Base-by-base conservation (phyloP, 1,284 basidiomycete species). In the Malassezia equina region DNA sequence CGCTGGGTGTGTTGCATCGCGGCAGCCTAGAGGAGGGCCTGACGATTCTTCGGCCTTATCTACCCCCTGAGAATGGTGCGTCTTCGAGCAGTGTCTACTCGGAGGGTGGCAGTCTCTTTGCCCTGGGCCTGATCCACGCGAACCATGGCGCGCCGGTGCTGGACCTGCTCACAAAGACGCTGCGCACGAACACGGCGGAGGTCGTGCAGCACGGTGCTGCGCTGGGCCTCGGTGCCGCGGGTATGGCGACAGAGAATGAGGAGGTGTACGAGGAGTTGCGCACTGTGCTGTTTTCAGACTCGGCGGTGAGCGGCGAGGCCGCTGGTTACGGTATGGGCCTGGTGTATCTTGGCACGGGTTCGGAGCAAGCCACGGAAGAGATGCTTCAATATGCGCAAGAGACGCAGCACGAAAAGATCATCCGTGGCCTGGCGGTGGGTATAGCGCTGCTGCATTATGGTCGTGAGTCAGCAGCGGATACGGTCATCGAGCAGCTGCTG, bases 371-470 rank as follows among this genome's bases (percentile, higher is more conserved):
- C 3, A 67, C 71, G 21, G 71, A 73, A 42, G 72, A 74, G 62
- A 74, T 74, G 72, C 62, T 74, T 13, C 68, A 72, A 62, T 74
- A 74, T 50, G 72, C 72, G 1, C 72, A 73, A 55, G 72, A 74
- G 56, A 74, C 72, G 39, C 68, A 71, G 63, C 72, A 74, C 59
- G 71, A 74, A 41, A 74, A 74, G 62, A 74, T 74, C 62, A 73
- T 72, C 45, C 70, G 72, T 32, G 72, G 72, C 53, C 63, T 74
- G 15, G 72, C 72, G 45, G 67, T 74, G 33, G 72, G 72, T 44
- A 61, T 73, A 43, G 65, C 71, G n/a, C 61, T 74, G 23, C 60
- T 74, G 47, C 66, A 69, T 52, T 74, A 74, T 55, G 72, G 72
- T n/a, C 64, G 65, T 52, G 69, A 73, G 55, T 64, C 69, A 43